phyloP scores from a whole-genome alignment of 2,329 filamentous ascomycete species.

The Apiospora rasikravindrae region DNA sequence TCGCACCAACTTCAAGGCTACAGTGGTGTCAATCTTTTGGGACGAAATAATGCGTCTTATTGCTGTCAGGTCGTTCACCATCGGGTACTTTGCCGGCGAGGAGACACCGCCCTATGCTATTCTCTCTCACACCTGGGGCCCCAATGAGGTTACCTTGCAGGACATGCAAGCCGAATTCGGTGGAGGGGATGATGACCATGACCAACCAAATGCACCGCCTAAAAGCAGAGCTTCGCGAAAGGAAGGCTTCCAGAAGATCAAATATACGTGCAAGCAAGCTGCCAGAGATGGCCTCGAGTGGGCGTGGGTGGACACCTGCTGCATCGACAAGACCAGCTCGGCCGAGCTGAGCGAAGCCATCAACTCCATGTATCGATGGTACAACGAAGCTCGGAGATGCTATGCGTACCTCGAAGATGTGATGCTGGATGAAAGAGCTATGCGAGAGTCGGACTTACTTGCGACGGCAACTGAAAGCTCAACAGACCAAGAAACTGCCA shows the following conservation, averaged over 20 bases:
- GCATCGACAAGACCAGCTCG: conserved; percentile 17
- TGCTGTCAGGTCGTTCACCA: neutral
- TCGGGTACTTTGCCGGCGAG: neutral
- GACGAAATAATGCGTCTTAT: conserved; percentile 4
- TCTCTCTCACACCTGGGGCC: conserved; percentile 13
- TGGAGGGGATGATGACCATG: neutral
- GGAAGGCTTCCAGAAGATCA: neutral
- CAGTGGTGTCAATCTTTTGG: neutral
- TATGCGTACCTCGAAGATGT: conserved; percentile 13
- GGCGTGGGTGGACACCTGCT: conserved; percentile 13
- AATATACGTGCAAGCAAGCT: neutral
- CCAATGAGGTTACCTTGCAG: neutral
- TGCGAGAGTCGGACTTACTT: rapidly evolving
- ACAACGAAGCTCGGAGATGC: neutral
- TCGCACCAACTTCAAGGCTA: neutral
- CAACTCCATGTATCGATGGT: conserved; percentile 18
- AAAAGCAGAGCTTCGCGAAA: neutral
- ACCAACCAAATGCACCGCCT: too few species aligned
- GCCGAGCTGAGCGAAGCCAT: conserved; percentile 15
- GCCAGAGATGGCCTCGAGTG: neutral
- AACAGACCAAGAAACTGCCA: too few species aligned
- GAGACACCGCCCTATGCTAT: neutral
- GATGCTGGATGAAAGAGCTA: neutral
- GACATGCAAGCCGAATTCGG: neutral
- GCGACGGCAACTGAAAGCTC: too few species aligned